Base-by-base conservation (phyloP, 352 stramenopile genomes). In the Globisporangium spinosum region DNA sequence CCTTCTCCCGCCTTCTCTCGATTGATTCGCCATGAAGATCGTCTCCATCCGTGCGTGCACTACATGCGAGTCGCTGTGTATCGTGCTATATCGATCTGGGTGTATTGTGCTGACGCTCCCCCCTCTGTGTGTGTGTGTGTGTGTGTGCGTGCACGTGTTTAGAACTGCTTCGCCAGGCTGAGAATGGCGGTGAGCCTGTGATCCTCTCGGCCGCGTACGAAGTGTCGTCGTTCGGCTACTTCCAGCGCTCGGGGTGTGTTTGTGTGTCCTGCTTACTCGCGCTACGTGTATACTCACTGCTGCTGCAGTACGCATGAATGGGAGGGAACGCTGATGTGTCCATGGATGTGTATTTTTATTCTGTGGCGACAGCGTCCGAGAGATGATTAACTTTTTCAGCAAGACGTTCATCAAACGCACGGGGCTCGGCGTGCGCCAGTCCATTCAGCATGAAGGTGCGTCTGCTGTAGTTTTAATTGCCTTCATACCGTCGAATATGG, bases 381-480 rank as follows among this genome's bases (percentile, higher is more conserved):
- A 99, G 85, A 99, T 99, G 95, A 91, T 99, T 63, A 98, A 97
- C 64, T 99, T 99, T 78, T 98, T 99, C 82, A 98, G 93, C 74
- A 98, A 98, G 78, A 99, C 97, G 67, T 98, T 99, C 73, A 93
- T 98, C 64, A 99, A 99, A 83, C 84, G 97, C 70, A 99, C 97
- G 58, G 84, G 97, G 71, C 79, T 87, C 35, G 97, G 97, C 9
- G 96, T 99, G 84, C 89, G 98, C 62, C 97, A 99, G 87, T 99
- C 96, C 1, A 93, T 99, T 23, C 94, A 98, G 71, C 97, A 99
- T 72, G 97, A 99, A 77, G 91, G 91, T 94, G 70, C 27, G 63
- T 29, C 17, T 2, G 20, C 17, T 51, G 17, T 51, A 51, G 17
- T 51, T 20, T 17, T 20, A 20, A 15, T 49, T 22, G 40, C 15